These are phyloP conservation scores for Ophiostoma fasciatum DNA, from an alignment of 2,329 filamentous ascomycete genomes.

Conservation along the genomic window DNA sequence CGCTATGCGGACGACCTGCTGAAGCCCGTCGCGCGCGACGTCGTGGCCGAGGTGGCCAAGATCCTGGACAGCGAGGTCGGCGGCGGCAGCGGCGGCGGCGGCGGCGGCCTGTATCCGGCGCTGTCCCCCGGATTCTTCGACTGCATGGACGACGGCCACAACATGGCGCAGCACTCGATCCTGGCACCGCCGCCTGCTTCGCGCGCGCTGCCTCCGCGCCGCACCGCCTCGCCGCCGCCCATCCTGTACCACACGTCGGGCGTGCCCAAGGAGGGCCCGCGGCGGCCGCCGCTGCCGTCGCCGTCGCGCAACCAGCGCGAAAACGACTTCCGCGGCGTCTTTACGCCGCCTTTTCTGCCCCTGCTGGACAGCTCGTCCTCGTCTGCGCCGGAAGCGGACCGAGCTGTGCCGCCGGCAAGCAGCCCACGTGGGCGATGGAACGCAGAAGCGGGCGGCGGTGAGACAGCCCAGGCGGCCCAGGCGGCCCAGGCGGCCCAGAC, in stretches of 20 bases:
- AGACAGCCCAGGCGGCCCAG: not conserved
- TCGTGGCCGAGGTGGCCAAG: constrained; percentile 31
- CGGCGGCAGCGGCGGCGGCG: constrained; percentile 22
- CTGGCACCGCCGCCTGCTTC: constrained; percentile 4
- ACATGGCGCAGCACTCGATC: not conserved
- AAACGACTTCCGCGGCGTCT: constrained; percentile 45
- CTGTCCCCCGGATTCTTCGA: constrained; percentile 19
- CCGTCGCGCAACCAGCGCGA: constrained; percentile 26
- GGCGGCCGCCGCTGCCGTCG: constrained; percentile 1
- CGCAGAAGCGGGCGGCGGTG: not conserved
- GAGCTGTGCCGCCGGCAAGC: not conserved
- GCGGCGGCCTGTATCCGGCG: constrained; percentile 27
- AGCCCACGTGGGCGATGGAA: constrained; percentile 2
- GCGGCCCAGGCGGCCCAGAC: too few relatives aligned
- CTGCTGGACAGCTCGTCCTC: constrained; percentile 38
- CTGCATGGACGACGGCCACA: constrained; percentile 17
- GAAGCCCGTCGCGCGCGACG: constrained; percentile 28
- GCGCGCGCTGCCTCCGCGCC: constrained; percentile 10
- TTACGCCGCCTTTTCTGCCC: constrained; percentile 47
- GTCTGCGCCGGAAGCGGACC: too few relatives aligned
- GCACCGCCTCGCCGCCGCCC: constrained; percentile 22
- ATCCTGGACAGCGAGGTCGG: constrained; percentile 26
- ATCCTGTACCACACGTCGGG: constrained; percentile 24
- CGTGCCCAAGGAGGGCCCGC: constrained; percentile 20
- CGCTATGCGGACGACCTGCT: constrained; percentile 37